Evolutionary conservation across 345 rosid species (phyloP).

Genomic region (Triadica sebifera): DNA sequence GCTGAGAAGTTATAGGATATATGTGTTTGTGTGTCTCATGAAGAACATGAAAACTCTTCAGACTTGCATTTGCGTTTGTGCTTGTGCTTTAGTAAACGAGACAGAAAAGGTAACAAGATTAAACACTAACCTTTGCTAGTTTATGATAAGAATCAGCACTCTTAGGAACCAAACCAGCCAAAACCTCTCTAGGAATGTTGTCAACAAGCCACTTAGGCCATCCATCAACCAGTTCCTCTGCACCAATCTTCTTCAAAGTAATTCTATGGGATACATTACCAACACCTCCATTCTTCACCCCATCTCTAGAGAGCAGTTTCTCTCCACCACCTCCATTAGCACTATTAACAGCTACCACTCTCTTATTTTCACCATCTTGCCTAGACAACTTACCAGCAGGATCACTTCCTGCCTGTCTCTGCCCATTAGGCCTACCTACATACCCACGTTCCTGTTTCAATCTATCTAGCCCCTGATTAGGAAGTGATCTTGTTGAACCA

Average conservation of each 20-base stretch:
- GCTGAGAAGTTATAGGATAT: too few relatives aligned
- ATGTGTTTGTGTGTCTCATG: too few relatives aligned
- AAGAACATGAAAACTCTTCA: too few relatives aligned
- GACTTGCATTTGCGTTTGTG: too few relatives aligned
- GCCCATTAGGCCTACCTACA: slow-evolving; percentile 10
- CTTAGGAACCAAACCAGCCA: slow-evolving; percentile 54
- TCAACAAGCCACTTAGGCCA: slow-evolving; percentile 82
- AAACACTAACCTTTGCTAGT: slow-evolving; percentile 51
- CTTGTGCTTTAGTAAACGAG: too few relatives aligned
- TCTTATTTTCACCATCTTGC: slow-evolving; percentile 10
- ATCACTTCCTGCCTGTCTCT: not conserved
- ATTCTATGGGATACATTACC: slow-evolving; percentile 25
- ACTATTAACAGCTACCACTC: slow-evolving; percentile 8
- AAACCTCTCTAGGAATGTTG: slow-evolving; percentile 45
- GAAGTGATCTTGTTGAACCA: slow-evolving; percentile 22
- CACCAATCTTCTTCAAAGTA: slow-evolving; percentile 40
- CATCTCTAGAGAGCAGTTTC: not conserved
- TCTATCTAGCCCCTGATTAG: slow-evolving; percentile 14
- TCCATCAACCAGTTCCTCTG: slow-evolving; percentile 51
- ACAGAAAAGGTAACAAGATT: too few relatives aligned
- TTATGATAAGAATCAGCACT: slow-evolving; percentile 69
- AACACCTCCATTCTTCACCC: slow-evolving; percentile 11
- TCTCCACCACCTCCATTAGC: slow-evolving; percentile 8
- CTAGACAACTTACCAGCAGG: slow-evolving; percentile 17
- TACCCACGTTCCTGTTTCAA: slow-evolving; percentile 32